Evolutionary conservation across 2,329 filamentous ascomycete genomes (phyloP).

Genomic region (Fusarium goolgardi): DNA sequence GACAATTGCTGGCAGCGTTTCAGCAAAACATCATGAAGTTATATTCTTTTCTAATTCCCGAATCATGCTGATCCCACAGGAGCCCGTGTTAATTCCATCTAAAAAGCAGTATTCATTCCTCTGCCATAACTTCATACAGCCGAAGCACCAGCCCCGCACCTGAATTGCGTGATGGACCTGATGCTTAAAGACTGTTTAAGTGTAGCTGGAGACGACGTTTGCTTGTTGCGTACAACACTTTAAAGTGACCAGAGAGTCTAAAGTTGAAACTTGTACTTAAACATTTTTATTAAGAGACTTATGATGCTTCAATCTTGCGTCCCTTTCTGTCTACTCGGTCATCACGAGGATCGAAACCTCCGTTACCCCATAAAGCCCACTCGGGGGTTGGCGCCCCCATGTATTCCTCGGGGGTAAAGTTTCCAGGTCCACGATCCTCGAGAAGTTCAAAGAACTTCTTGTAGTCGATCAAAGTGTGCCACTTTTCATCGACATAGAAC

Average conservation of each 20-base stretch:
- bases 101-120: background rate
- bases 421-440: conserved; percentile 72
- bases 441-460: conserved; percentile 86
- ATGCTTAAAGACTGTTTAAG: background rate
- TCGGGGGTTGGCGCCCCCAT: conserved; percentile 65
- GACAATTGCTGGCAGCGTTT: conserved; percentile 49
- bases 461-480: conserved; percentile 95
- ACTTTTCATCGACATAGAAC: conserved; percentile 80
- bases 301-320: conserved; percentile 64
- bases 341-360: conserved; percentile 93
- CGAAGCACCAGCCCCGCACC: background rate
- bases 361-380: conserved; percentile 95
- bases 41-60: conserved; percentile 25
- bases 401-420: conserved; percentile 58
- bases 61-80: background rate
- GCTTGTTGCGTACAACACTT: background rate
- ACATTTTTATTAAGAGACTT: conserved; percentile 8
- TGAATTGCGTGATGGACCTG: background rate
- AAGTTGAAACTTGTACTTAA: conserved; percentile 9
- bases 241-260: too few species aligned
- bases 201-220: background rate
- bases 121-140: background rate
- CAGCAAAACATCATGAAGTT: conserved; percentile 47
- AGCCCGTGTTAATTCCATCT: background rate
- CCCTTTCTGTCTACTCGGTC: conserved; percentile 89